Evolutionary conservation across 1,284 basidiomycete genomes (phyloP).

Genomic region (Apiotrichum brassicae): DNA sequence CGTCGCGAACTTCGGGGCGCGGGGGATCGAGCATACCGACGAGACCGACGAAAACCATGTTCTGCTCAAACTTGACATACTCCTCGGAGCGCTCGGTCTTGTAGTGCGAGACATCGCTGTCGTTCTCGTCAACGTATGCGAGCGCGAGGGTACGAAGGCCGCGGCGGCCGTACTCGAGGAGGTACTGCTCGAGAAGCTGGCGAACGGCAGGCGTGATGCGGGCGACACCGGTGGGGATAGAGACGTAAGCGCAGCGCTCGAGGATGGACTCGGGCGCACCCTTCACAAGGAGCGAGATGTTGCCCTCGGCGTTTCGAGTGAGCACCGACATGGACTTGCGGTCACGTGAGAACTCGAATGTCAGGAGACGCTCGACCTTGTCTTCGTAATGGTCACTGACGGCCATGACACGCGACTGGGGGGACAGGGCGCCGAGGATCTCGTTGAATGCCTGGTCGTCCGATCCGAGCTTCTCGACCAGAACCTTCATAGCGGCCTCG

Average conservation of each 20-base stretch:
- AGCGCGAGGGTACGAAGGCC: slow-evolving; percentile 88
- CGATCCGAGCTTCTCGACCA: slow-evolving; percentile 74
- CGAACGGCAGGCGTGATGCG: slow-evolving; percentile 62
- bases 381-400: slow-evolving; percentile 76
- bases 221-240: slow-evolving; percentile 58
- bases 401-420: slow-evolving; percentile 64
- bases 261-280: slow-evolving; percentile 93
- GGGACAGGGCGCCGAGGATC: slow-evolving; percentile 57
- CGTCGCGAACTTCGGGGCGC: slow-evolving; percentile 80
- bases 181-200: slow-evolving; percentile 56
- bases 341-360: slow-evolving; percentile 95
- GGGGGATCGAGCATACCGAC: slow-evolving; percentile 98
- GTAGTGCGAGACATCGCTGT: slow-evolving; percentile 73
- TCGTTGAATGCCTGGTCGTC: slow-evolving; percentile 49
- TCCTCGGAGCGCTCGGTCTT: slow-evolving; percentile 68
- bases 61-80: slow-evolving; percentile 80
- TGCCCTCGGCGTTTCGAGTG: slow-evolving; percentile 57
- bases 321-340: slow-evolving; percentile 99
- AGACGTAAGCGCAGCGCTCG: slow-evolving; percentile 72
- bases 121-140: slow-evolving; percentile 73
- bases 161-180: slow-evolving; percentile 65
- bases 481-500: slow-evolving; percentile 85
- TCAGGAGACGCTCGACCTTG: slow-evolving; percentile 70
- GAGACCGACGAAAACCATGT: slow-evolving; percentile 87
- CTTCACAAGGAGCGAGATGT: slow-evolving; percentile 71